Evolutionary conservation across 2,329 filamentous ascomycete species (phyloP), one percentile per base, ranked within the genome.

Genomic region (Corynespora cassiicola): DNA sequence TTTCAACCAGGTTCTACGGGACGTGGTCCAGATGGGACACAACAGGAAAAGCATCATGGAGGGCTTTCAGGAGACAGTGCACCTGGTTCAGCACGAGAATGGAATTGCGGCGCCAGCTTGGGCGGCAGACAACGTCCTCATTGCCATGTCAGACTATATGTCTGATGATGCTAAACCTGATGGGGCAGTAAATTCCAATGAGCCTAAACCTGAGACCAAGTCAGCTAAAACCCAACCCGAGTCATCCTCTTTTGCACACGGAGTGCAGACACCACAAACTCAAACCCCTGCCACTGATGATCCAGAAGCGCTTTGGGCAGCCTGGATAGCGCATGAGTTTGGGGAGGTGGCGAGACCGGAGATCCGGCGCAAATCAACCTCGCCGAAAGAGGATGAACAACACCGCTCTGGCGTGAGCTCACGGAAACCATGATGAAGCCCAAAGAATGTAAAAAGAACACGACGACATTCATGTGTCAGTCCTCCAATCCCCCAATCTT

Each of bases 91-190:
- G 26, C 36, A 41, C 10, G 52, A 52, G 31, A 45, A 29, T 6
- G 31, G 31, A 9, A 45, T 48, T 8, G 15, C 45, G 3, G 59
- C 57, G 0, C 63, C 60, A 9, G 52, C 63, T 22, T 62, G 50
- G 54, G 51, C 58, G 6, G 63, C 63, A 14, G 63, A 66, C 27
- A 65, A 66, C 31, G 34, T 66, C 20, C 49, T 66, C 28, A 63
- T 66, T 29, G 61, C 61, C 0, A 51, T 61, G 1, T 59, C 57
- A 6, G 52, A 45, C 14, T 63, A 58, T 14, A 36, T 61, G 32
- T 17, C 14, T 18, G 7, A 18, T 6, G 19, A 31, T 18, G 5
- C 6, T 17, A 6, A n/a, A 31, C 10, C 28, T 7, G 22, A 8
- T 24, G 22, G 22, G 22, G 22, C n/a, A n/a, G n/a, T 32, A 4